Conservation (phyloP, 1,284 basidiomycete species). For the Coniferiporia sulphurascens region DNA sequence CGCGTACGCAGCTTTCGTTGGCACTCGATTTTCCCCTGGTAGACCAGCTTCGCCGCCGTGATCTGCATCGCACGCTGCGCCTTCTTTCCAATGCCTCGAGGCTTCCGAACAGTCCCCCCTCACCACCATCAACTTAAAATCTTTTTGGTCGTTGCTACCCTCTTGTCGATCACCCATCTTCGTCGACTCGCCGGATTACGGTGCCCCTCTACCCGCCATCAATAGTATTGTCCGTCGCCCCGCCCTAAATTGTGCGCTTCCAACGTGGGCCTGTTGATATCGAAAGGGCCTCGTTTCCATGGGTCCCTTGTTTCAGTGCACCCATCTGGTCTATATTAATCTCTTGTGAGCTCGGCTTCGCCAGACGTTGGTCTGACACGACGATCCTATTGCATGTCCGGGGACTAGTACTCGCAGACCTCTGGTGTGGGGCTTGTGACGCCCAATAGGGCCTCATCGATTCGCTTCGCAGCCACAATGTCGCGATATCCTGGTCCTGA, state of each 20-base stretch:
- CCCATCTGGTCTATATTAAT: too few species aligned
- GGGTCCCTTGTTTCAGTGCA: too few species aligned
- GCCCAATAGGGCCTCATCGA: too few species aligned
- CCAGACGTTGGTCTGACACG: too few species aligned
- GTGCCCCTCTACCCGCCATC: not conserved
- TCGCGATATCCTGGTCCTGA: too few species aligned
- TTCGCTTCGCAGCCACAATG: too few species aligned
- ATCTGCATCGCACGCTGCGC: not conserved
- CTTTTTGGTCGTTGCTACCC: not conserved
- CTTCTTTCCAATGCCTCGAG: not conserved
- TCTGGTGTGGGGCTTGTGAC: too few species aligned
- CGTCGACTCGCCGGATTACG: not conserved
- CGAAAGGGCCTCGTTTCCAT: not conserved
- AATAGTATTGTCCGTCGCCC: not conserved
- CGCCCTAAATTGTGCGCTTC: not conserved
- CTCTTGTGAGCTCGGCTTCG: too few species aligned
- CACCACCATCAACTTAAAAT: not conserved
- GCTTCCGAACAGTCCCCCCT: not conserved
- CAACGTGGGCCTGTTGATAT: not conserved
- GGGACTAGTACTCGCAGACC: too few species aligned
- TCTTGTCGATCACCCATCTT: not conserved
- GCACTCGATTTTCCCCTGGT: not conserved
- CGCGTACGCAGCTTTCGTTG: not conserved
- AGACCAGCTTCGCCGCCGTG: not conserved
- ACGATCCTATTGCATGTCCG: too few species aligned